Percentiles rank a stretch among this genome's conserved stretches.
phyloP scores from a whole-genome alignment of 1,284 basidiomycete genomes.

The Leccinum fallax region DNA sequence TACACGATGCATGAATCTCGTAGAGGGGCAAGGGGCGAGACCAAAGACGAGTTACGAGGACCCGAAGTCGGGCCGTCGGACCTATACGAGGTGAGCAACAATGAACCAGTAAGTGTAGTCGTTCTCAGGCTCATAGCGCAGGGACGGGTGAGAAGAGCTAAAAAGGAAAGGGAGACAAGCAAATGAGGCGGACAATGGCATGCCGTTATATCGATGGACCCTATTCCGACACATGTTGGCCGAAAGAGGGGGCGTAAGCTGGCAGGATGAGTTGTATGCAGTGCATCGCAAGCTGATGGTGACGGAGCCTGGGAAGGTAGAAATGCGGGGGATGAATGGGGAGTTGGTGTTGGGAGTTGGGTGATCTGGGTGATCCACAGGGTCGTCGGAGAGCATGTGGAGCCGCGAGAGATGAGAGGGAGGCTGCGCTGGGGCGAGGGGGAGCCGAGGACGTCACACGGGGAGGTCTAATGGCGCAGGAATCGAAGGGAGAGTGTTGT shows the following conservation, averaged over 20 bases:
- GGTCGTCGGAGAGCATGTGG: constrained; percentile 2
- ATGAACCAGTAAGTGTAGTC: background rate
- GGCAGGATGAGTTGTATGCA: background rate
- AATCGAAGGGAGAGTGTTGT: background rate
- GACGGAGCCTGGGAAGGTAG: constrained; percentile 6
- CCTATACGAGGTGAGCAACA: constrained; percentile 3
- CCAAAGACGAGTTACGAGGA: background rate
- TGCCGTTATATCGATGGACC: constrained; percentile 15
- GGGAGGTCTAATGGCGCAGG: background rate
- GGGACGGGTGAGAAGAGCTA: constrained; percentile 1
- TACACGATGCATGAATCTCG: constrained; percentile 4
- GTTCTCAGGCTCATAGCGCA: constrained; percentile 17
- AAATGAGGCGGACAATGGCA: background rate
- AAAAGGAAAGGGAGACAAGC: constrained; percentile 18
- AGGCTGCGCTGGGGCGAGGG: background rate
- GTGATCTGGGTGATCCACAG: background rate
- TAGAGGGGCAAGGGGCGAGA: constrained; percentile 5
- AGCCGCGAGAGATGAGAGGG: background rate
- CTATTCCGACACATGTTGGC: constrained; percentile 14
- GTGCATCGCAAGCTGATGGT: constrained; percentile 5
- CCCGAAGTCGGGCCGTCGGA: constrained; percentile 8
- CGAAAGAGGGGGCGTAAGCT: constrained; percentile 18
- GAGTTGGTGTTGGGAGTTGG: background rate
- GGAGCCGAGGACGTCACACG: background rate
- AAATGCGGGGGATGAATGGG: background rate